These are phyloP conservation scores for Chlorella sp. DNA, from an alignment of 139 green algal species.

Conservation along the genomic window DNA sequence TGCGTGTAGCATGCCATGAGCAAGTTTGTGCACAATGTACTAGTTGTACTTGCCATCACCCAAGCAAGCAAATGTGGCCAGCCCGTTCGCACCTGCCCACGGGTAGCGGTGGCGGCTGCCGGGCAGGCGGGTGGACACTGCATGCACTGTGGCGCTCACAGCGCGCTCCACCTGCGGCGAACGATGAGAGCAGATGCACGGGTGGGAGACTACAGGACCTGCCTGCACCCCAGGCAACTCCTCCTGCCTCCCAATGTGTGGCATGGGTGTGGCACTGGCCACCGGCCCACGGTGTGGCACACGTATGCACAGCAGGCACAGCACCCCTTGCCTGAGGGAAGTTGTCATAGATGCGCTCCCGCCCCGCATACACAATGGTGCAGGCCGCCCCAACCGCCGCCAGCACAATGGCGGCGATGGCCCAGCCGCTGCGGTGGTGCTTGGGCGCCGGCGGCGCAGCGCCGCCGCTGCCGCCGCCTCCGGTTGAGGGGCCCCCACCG, in stretches of 20 bases:
- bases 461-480: no score
- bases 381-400: background rate
- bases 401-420: background rate
- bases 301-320: no score
- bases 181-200: no score
- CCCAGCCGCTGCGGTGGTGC: background rate
- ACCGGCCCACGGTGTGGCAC: no score
- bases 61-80: no score
- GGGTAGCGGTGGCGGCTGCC: background rate
- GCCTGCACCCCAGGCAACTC: no score
- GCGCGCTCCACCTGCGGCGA: conserved; percentile 37
- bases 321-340: conserved; percentile 4
- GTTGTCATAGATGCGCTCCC: conserved; percentile 19
- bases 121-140: background rate
- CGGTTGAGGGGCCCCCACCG: background rate
- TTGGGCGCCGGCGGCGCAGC: background rate
- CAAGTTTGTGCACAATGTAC: no score
- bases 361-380: background rate
- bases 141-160: background rate
- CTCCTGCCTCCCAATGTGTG: no score
- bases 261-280: no score
- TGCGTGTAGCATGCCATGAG: no score
- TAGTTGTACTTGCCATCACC: no score
- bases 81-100: background rate
- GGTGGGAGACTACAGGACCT: no score